These are phyloP conservation scores for Magnusiomyces sp. DNA, from an alignment of 1,139 yeast species.

Conservation along the genomic window DNA sequence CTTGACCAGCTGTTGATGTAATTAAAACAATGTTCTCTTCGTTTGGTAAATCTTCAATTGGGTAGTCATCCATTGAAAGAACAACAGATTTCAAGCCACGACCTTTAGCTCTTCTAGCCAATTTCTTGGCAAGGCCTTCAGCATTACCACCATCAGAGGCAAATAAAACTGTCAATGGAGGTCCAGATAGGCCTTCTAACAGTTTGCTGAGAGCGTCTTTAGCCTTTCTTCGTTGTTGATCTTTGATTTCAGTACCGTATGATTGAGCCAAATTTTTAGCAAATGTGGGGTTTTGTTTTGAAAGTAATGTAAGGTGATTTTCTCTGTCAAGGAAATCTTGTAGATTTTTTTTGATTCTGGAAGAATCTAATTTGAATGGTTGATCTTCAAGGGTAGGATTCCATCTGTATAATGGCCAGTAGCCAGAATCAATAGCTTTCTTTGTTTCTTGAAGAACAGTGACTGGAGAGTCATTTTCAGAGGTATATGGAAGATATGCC, in stretches of 20 bases:
- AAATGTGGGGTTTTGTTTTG: constrained; percentile 63
- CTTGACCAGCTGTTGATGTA: constrained; percentile 93
- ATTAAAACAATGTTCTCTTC: constrained; percentile 79
- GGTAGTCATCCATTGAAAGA: constrained; percentile 76
- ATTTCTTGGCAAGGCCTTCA: constrained; percentile 69
- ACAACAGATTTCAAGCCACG: constrained; percentile 78
- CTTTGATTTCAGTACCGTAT: constrained; percentile 52
- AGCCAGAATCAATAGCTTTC: constrained; percentile 83
- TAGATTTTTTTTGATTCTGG: constrained; percentile 67
- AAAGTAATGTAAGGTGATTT: constrained; percentile 70
- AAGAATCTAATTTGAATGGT: constrained; percentile 72
- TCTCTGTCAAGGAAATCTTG: constrained; percentile 81
- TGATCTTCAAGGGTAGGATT: constrained; percentile 53
- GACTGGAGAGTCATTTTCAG: constrained; percentile 62
- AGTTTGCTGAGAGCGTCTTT: constrained; percentile 69
- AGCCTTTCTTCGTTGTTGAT: constrained; percentile 58
- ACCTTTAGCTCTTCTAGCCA: constrained; percentile 75
- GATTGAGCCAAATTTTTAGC: constrained; percentile 64
- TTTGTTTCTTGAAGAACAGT: constrained; percentile 80
- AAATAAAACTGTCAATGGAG: constrained; percentile 81
- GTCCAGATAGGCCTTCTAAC: constrained; percentile 83
- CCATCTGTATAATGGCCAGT: constrained; percentile 91
- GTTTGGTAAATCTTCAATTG: constrained; percentile 68
- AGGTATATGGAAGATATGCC: constrained; percentile 75
- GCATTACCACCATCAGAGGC: constrained; percentile 98